Evolutionary conservation across 306 rosid genomes (phyloP).

Genomic region (Abrus pulchellus): DNA sequence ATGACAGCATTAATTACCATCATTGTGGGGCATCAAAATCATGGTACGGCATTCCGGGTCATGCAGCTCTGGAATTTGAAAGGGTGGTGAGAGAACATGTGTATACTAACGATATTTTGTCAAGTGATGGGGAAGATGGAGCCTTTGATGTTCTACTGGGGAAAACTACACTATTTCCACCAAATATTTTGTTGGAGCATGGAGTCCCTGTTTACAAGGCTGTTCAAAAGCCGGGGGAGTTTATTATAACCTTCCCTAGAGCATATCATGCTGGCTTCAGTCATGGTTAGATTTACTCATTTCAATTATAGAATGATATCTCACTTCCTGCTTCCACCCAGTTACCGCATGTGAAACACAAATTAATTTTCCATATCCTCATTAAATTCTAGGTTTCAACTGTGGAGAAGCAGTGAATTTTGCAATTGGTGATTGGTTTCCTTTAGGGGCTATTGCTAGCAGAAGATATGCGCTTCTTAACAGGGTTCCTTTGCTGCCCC

Average conservation of each 20-base stretch:
- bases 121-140: slow-evolving; percentile 88
- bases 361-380: slow-evolving; percentile 39
- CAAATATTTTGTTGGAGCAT: slow-evolving; percentile 83
- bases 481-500: slow-evolving; percentile 91
- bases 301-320: slow-evolving; percentile 33
- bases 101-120: slow-evolving; percentile 80
- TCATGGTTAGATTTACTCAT: slow-evolving; percentile 71
- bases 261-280: slow-evolving; percentile 98
- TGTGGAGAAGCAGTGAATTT: slow-evolving; percentile 99
- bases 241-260: slow-evolving; percentile 88
- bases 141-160: slow-evolving; percentile 93
- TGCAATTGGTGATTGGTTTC: slow-evolving; percentile 97
- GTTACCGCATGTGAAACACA: slow-evolving; percentile 16
- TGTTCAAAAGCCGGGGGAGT: slow-evolving; percentile 97
- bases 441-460: slow-evolving; percentile 90
- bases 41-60: slow-evolving; percentile 97
- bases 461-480: slow-evolving; percentile 85
- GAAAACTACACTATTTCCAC: slow-evolving; percentile 96
- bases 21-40: slow-evolving; percentile 99
- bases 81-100: slow-evolving; percentile 88
- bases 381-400: slow-evolving; percentile 78
- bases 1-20: slow-evolving; percentile 91
- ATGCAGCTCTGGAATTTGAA: slow-evolving; percentile 89
- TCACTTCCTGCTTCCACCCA: slow-evolving; percentile 16
- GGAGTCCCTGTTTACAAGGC: slow-evolving; percentile 92